These are phyloP conservation scores for Vigna angularis DNA, from an alignment of 306 rosid genomes.

Conservation along the genomic window DNA sequence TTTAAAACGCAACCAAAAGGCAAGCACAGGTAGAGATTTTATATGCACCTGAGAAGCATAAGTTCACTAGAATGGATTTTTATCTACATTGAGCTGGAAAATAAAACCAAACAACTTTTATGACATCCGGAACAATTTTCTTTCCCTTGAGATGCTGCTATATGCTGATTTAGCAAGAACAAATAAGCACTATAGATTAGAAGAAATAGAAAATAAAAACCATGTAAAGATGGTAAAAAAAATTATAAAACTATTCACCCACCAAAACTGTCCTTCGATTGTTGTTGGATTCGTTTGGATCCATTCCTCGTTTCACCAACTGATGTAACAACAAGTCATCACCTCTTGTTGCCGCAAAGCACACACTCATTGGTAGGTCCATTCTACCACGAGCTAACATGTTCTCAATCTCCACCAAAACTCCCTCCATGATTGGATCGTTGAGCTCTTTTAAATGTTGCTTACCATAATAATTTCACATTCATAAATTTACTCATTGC, in stretches of 20 bases:
- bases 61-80: too few species aligned
- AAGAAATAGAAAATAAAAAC: background rate
- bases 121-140: too few species aligned
- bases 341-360: conserved; percentile 83
- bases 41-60: too few species aligned
- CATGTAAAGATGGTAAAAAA: background rate
- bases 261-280: conserved; percentile 88
- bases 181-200: background rate
- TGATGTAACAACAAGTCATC: conserved; percentile 81
- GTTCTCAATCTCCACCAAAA: conserved; percentile 89
- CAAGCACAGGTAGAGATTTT: too few species aligned
- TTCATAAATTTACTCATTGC: too few species aligned
- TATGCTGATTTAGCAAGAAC: conserved; percentile 62
- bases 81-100: too few species aligned
- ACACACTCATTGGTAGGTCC: conserved; percentile 88
- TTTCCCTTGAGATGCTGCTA: conserved; percentile 76
- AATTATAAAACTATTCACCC: conserved; percentile 35
- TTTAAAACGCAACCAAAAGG: too few species aligned
- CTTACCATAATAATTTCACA: too few species aligned
- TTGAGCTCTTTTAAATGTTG: too few species aligned
- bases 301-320: conserved; percentile 73
- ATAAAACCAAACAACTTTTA: too few species aligned
- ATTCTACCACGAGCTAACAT: conserved; percentile 85
- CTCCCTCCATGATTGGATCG: too few species aligned
- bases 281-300: conserved; percentile 83